Percentiles rank a stretch among this genome's conserved stretches.
Conservation (phyloP, 2,329 filamentous ascomycete species). For the Gremmenia infestans region DNA sequence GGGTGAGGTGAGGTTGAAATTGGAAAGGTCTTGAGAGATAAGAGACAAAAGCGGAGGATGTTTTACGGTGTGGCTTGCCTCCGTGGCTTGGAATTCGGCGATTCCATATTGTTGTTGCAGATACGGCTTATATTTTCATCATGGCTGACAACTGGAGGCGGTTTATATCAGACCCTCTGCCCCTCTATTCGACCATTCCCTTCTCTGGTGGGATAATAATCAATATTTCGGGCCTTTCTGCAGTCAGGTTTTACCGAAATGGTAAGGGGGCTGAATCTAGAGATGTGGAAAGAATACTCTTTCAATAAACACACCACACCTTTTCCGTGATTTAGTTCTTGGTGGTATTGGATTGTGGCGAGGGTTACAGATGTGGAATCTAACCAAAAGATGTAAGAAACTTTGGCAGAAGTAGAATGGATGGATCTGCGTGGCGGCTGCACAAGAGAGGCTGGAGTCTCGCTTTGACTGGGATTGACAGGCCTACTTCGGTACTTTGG, state of each 20-base stretch:
- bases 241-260: too few relatives aligned
- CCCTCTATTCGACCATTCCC: neutral
- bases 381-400: constrained; percentile 5
- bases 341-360: neutral
- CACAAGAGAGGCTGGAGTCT: neutral
- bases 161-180: neutral
- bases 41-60: neutral
- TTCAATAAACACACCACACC: too few relatives aligned
- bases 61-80: constrained; percentile 2
- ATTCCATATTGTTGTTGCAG: neutral
- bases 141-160: neutral
- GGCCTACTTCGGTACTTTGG: neutral
- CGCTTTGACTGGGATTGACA: neutral
- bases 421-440: constrained; percentile 3
- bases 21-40: neutral
- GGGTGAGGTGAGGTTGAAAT: too few relatives aligned
- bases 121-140: neutral
- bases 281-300: too few relatives aligned
- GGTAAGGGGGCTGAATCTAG: too few relatives aligned
- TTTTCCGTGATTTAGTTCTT: neutral
- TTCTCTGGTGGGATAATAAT: neutral
- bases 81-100: constrained; percentile 1
- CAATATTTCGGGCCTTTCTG: too few relatives aligned
- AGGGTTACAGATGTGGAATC: constrained; percentile 6
- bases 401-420: constrained; percentile 10